Evolutionary conservation across 1,284 basidiomycete genomes (phyloP).

Genomic region (Ceratobasidium sp.): DNA sequence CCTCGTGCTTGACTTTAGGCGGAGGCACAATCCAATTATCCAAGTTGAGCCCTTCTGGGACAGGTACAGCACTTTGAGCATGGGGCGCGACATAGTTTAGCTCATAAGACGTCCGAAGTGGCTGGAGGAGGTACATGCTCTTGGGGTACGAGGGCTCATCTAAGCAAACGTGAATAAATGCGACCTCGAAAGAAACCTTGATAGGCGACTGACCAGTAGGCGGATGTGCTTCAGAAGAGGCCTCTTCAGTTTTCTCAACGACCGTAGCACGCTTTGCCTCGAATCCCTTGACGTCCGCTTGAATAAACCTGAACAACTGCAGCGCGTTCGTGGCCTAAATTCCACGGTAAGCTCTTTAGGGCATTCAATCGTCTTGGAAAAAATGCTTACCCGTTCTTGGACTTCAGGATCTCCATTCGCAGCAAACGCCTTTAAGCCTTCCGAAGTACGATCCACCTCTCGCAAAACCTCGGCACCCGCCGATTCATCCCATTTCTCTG

Average conservation of each 20-base stretch:
- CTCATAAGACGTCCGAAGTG: conserved; percentile 81
- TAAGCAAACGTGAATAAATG: conserved; percentile 39
- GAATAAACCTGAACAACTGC: conserved; percentile 81
- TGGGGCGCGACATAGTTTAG: conserved; percentile 83
- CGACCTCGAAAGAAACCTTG: too few species aligned
- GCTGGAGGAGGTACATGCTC: conserved; percentile 85
- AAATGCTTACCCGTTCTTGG: conserved; percentile 83
- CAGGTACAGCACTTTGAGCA: conserved; percentile 81
- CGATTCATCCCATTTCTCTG: conserved; percentile 77
- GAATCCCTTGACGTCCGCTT: conserved; percentile 75
- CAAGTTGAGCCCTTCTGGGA: conserved; percentile 87
- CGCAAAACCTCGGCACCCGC: conserved; percentile 66
- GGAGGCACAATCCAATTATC: conserved; percentile 82
- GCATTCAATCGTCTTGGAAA: not conserved
- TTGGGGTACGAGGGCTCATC: conserved; percentile 75
- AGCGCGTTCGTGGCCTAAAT: conserved; percentile 77
- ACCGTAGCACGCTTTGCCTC: conserved; percentile 44
- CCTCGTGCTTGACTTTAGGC: conserved; percentile 47
- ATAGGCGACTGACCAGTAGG: too few species aligned
- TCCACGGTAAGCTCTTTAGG: not conserved
- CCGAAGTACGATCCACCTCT: conserved; percentile 64
- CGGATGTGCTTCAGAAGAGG: too few species aligned
- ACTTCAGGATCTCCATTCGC: conserved; percentile 80
- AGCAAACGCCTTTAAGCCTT: conserved; percentile 57
- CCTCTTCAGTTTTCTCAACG: conserved; percentile 47